Evolutionary conservation across 2,329 filamentous ascomycete species (phyloP), one percentile per base, ranked within the genome.

Genomic region (Nemania sp.): DNA sequence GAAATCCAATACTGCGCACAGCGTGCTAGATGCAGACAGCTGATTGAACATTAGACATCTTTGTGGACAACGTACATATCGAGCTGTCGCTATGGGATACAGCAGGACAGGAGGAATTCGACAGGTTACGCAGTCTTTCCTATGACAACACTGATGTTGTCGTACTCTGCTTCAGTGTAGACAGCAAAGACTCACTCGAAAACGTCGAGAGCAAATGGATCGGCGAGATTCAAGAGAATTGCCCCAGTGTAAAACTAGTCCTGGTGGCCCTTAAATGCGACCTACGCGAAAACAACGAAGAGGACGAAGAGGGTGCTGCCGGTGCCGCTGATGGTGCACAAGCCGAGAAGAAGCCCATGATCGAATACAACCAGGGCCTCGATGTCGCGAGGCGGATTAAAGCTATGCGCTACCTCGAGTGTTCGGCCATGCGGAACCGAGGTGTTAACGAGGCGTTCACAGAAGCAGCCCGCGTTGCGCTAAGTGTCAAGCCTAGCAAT

Each of bases 161-260:
- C 67, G 97, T 99, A 89, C 89, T 99, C 64, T 99, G 94, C 79
- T 99, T 97, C 76, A 94, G 90, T 66, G 90, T 97, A 71, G 94
- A 99, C 75, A 96, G 90, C 71, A 91, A 89, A 64, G 92, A 97
- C 73, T 97, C 92, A 3, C 84, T 99, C 57, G 94, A 99, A 73
- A 99, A 99, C 82, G 91, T 99, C 57, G 91, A 96, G 73, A 93
- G 90, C 65, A 99, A 99, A 77, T 99, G 94, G 94, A 90, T 97
- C 5, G 89, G 90, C 59, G 94, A 99, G 75, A 99, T 99, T 63
- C 90, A 92, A 59, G 94, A 99, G 75, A 97, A 99, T 76, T 97
- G 94, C 75, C 91, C 91, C 1, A 90, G 89, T 54, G 94, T 97
- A 60, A 96, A 95, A 73, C 84, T 99, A 40, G 94, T 99, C 15